Evolutionary conservation across 768 basidiomycete genomes (phyloP), one percentile per base, ranked within the genome.

Genomic region (Mycena metata): DNA sequence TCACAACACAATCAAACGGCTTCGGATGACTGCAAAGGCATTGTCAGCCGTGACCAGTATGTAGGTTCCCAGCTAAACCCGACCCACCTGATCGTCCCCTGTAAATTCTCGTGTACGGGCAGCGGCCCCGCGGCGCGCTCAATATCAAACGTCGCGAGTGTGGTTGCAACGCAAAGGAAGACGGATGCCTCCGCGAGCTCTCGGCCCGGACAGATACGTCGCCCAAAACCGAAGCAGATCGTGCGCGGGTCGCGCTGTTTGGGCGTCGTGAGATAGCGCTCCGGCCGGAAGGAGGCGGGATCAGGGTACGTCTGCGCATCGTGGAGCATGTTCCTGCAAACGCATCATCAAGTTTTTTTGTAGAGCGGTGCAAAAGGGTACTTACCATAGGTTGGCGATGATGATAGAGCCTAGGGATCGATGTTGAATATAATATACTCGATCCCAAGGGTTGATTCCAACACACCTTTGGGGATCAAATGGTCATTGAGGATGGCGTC

Each of bases 141-240:
- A 43, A 89, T 81, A 12, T 86, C 74, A 51, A 89, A 87, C 9
- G 79, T 82, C 0, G 87, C 84, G 5, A 89, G 77, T 10, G 85
- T 83, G 73, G 76, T 82, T 0, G 80, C 80, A 2, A 84, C 74
- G 9, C 80, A 79, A 10, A 84, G 76, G 79, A 83, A 89, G 2
- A 88, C 66, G 0, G 85, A 86, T 0, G 83, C 80, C 55, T 89
- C 86, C 0, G 88, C 88, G 59, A 89, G 79, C 69, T 85, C 78
- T 79, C 85, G 74, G 0, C 88, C 88, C 41, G 82, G 83, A 64
- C 85, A 85, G 26, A 82, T 76, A 2, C 84, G 82, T 21, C 86
- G 81, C 19, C 84, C 85, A 57, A 79, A 87, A 1, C 86, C 86
- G 67, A 88, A 88, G 64, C 79, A 82, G 1, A 81, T 60, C 0